Evolutionary conservation across 768 basidiomycete genomes (phyloP), one percentile per base, ranked within the genome.

Genomic region (Leccinum aurantiacum): DNA sequence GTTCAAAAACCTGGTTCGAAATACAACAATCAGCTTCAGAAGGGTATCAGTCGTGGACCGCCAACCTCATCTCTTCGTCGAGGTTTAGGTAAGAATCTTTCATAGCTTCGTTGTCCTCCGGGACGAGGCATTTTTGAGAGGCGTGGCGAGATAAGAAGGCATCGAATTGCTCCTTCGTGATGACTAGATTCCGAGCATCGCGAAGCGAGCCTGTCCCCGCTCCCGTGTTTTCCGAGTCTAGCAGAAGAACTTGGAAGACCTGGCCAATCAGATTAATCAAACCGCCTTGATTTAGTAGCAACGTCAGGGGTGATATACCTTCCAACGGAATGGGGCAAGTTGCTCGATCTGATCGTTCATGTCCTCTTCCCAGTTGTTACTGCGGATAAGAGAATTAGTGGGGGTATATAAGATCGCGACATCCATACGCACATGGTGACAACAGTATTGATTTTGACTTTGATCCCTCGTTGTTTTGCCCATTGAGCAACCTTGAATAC

Each of bases 81-180:
- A 79, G 54, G 41, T 72, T 70, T 4, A 78, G 60, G 54, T 78
- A 79, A 2, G 76, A 78, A 50, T 78, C 75, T 25, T 68, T 74
- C 77, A 78, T 78, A 2, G 71, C 56, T 10, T 77, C 71, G 53
- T 78, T 78, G 49, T 70, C 66, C 61, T 79, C 77, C 0, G 77
- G 73, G 8, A 78, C 75, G 11, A 79, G 68, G 33, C 61, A 71
- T 22, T 60, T 53, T 53, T 76, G 73, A 0, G 59, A 54, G 3
- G 61, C 58, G 53, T 79, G 77, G 14, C 75, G 65, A n/a, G 71
- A 68, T 6, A 78, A 53, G 53, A 78, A 78, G 0, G 71, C 61
- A 44, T 73, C 56, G 53, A 78, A 78, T 52, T 78, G 72, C 17
- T 74, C 67, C 4, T 62, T 59, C 0, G 73, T 75, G 29, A 79